These are phyloP conservation scores for Quercus bicolor DNA, from an alignment of 306 rosid genomes.

Conservation along the genomic window DNA sequence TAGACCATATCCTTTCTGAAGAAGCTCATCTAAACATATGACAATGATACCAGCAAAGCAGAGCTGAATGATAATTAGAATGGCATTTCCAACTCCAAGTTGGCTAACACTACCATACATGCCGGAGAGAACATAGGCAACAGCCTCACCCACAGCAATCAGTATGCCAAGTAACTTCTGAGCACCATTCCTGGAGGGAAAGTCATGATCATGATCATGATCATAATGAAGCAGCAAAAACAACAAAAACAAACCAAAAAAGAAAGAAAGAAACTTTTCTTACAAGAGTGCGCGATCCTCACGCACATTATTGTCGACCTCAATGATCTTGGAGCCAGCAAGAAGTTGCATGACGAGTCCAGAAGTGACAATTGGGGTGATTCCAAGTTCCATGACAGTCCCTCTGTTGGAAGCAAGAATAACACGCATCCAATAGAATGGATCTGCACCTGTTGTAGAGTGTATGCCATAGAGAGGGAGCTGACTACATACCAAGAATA, in stretches of 20 bases:
- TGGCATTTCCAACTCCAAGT: constrained; percentile 95
- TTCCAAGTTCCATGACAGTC: constrained; percentile 95
- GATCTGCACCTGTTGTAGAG: constrained; percentile 94
- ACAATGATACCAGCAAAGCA: constrained; percentile 95
- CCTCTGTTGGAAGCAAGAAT: constrained; percentile 94
- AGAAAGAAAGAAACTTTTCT: constrained; percentile 19
- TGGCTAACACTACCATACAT: constrained; percentile 98
- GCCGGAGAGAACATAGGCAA: constrained; percentile 95
- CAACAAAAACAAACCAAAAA: neutral
- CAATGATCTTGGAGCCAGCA: constrained; percentile 85
- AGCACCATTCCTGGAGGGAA: constrained; percentile 68
- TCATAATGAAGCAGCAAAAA: neutral
- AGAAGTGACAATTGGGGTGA: constrained; percentile 92
- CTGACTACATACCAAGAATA: constrained; percentile 91
- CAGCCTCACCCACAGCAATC: constrained; percentile 95
- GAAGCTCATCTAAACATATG: constrained; percentile 93
- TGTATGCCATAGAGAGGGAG: constrained; percentile 94
- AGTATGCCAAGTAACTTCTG: constrained; percentile 86
- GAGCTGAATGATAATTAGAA: constrained; percentile 85
- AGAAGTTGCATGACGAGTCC: constrained; percentile 92
- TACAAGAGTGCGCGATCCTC: constrained; percentile 95
- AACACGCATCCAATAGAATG: constrained; percentile 96
- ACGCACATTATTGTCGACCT: constrained; percentile 90
- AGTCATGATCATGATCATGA: neutral
- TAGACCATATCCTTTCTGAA: constrained; percentile 97